phyloP scores from a whole-genome alignment of 148 eudicot species.

The Arbutus unedo region DNA sequence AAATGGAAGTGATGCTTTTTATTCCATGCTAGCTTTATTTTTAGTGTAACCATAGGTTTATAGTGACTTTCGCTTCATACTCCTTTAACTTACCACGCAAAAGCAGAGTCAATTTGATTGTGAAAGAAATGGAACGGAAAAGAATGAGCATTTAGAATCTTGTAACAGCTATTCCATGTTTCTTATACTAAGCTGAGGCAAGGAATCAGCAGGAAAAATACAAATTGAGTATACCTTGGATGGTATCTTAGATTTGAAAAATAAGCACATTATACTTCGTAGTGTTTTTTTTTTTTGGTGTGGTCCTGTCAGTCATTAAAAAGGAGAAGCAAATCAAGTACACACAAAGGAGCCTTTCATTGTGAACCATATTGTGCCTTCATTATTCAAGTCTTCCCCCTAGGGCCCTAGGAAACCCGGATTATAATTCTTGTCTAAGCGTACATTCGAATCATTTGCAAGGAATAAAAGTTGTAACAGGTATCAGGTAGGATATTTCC shows the following conservation, averaged over 20 bases:
- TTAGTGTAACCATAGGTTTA: background rate
- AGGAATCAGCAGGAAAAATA: background rate
- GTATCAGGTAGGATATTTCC: background rate
- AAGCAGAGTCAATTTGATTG: background rate
- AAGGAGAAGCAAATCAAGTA: background rate
- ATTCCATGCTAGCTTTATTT: background rate
- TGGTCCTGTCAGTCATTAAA: background rate
- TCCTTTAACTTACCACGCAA: background rate
- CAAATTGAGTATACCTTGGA: background rate
- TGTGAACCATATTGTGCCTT: background rate
- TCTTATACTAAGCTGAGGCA: background rate
- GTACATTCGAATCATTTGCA: background rate
- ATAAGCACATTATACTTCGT: background rate
- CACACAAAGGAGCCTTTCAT: background rate
- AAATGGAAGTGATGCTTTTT: background rate
- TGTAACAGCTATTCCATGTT: conserved; percentile 15
- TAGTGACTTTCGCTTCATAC: background rate
- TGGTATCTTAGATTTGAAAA: background rate
- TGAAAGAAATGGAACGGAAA: background rate
- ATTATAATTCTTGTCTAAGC: background rate
- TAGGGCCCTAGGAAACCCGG: background rate
- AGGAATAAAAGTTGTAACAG: background rate
- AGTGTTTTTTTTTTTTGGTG: background rate
- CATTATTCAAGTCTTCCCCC: background rate
- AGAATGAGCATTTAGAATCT: conserved; percentile 15